These are phyloP conservation scores for Aristolochia contorta DNA, from an alignment of 164 flowering plant genomes.

Conservation along the genomic window DNA sequence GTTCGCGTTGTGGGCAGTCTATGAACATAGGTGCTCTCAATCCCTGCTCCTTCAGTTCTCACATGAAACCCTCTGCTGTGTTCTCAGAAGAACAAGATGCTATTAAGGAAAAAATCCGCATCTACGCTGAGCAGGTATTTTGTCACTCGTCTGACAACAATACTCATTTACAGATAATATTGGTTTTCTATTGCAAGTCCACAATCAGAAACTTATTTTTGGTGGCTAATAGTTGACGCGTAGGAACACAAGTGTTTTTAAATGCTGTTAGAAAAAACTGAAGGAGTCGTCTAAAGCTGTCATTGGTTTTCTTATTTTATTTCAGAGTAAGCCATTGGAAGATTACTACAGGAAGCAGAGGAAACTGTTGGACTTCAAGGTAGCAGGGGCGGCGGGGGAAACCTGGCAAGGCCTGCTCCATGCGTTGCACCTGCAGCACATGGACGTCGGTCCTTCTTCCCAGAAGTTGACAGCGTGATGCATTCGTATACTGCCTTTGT, in stretches of 20 bases:
- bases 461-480: conserved; percentile 20
- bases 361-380: conserved; percentile 75
- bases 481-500: not conserved
- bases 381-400: conserved; percentile 63
- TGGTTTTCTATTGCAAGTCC: too few relatives aligned
- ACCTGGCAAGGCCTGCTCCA: conserved; percentile 85
- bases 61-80: conserved; percentile 6
- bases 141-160: not conserved
- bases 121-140: conserved; percentile 40
- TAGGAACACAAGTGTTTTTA: too few relatives aligned
- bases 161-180: too few relatives aligned
- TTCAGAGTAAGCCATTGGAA: conserved; percentile 68
- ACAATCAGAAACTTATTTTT: too few relatives aligned
- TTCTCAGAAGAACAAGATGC: conserved; percentile 5
- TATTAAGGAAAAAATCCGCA: conserved; percentile 18
- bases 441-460: conserved; percentile 22
- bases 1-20: conserved; percentile 23
- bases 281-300: too few relatives aligned
- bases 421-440: conserved; percentile 60
- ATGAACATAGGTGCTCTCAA: conserved; percentile 10
- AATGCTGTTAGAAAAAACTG: too few relatives aligned
- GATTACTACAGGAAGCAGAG: conserved; percentile 76
- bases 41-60: conserved; percentile 9
- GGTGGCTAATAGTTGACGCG: too few relatives aligned
- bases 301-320: too few relatives aligned